These are phyloP conservation scores for Thermothelomyces thermophilus DNA, from an alignment of 2,329 filamentous ascomycete species.

Conservation along the genomic window DNA sequence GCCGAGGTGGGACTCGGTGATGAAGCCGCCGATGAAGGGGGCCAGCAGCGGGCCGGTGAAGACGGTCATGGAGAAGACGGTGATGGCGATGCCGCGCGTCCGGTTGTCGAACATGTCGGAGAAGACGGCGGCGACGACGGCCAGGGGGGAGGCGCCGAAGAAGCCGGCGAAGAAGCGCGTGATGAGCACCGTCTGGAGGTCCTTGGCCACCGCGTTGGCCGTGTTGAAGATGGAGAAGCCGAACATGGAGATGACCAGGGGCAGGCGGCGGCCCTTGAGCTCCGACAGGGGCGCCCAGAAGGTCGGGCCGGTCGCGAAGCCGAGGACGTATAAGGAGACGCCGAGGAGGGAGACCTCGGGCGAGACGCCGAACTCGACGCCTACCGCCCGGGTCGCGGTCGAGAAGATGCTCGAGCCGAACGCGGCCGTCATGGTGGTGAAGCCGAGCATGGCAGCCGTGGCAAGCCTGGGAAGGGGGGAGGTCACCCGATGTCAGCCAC, in stretches of 20 bases:
- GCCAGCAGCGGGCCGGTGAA: slow-evolving; percentile 62
- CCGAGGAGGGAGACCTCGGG: slow-evolving; percentile 57
- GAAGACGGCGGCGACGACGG: slow-evolving; percentile 65
- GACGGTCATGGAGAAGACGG: slow-evolving; percentile 54
- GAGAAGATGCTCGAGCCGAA: slow-evolving; percentile 75
- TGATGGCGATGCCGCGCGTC: slow-evolving; percentile 52
- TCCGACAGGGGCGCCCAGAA: slow-evolving; percentile 71
- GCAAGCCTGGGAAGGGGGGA: slow-evolving; percentile 38
- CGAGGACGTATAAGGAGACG: slow-evolving; percentile 63
- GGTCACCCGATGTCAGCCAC: not conserved
- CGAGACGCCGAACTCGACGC: slow-evolving; percentile 53
- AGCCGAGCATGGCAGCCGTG: slow-evolving; percentile 63
- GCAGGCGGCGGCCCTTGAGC: slow-evolving; percentile 58
- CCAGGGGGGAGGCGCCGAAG: slow-evolving; percentile 62
- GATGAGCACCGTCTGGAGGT: slow-evolving; percentile 62
- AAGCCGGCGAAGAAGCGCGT: slow-evolving; percentile 69
- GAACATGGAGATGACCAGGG: slow-evolving; percentile 55
- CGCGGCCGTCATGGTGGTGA: slow-evolving; percentile 63
- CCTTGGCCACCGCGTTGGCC: slow-evolving; percentile 57
- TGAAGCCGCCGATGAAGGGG: slow-evolving; percentile 64
- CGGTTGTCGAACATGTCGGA: slow-evolving; percentile 65
- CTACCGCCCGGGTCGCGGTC: slow-evolving; percentile 52
- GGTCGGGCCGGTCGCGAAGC: slow-evolving; percentile 56
- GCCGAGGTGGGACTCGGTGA: slow-evolving; percentile 53
- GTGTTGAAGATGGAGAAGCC: slow-evolving; percentile 65